Conservation (phyloP, 768 basidiomycete genomes). For the Lentinula sp. region DNA sequence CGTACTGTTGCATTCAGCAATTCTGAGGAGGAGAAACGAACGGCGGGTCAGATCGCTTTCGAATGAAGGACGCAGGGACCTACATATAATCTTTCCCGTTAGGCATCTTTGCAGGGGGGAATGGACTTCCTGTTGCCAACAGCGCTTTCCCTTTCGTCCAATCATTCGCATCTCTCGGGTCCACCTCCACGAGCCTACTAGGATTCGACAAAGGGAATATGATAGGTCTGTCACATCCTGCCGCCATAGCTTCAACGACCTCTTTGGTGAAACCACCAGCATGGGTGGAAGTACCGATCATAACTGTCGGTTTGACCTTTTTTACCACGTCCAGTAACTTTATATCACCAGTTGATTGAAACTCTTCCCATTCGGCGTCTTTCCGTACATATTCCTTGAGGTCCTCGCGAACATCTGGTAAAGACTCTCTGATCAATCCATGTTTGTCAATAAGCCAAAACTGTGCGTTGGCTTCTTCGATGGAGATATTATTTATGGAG, state of each 20-base stretch:
- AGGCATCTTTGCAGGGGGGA: conserved; percentile 64
- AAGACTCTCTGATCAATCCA: conserved; percentile 50
- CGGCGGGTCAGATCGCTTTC: too few species aligned
- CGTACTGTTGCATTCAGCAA: conserved; percentile 70
- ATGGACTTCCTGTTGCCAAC: conserved; percentile 82
- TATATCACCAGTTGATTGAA: conserved; percentile 30
- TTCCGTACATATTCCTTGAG: conserved; percentile 51
- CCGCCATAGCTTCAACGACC: conserved; percentile 62
- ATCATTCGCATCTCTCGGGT: conserved; percentile 61
- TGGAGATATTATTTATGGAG: conserved; percentile 41
- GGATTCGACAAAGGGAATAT: conserved; percentile 86
- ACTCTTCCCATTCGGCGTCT: conserved; percentile 48
- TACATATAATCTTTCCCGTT: conserved; percentile 63
- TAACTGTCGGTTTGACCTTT: conserved; percentile 68
- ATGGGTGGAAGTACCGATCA: conserved; percentile 82
- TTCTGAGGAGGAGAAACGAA: conserved; percentile 30
- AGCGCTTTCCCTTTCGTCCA: conserved; percentile 82
- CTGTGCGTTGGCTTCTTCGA: conserved; percentile 51
- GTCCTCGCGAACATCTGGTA: conserved; percentile 36
- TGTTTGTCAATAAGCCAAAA: conserved; percentile 75
- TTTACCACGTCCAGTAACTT: conserved; percentile 64
- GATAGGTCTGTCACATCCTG: conserved; percentile 66
- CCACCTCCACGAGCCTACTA: conserved; percentile 67
- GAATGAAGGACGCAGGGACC: conserved; percentile 16
- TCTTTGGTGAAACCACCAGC: conserved; percentile 76